These are phyloP conservation scores for Byssoonygena ceratinophila DNA, from an alignment of 2,329 filamentous ascomycete genomes.

Conservation along the genomic window DNA sequence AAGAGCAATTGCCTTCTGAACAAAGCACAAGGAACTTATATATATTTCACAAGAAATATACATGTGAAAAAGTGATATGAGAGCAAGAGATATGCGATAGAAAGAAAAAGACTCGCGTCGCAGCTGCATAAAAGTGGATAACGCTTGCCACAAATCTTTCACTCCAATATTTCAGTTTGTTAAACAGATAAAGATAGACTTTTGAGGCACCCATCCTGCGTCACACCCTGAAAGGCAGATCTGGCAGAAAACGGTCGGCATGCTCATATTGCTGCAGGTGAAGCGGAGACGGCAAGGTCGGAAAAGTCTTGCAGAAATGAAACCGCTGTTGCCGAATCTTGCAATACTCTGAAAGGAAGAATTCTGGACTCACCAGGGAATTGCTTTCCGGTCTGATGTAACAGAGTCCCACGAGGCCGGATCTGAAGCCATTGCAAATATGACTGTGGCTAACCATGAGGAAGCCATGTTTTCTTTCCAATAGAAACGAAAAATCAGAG, in stretches of 20 bases:
- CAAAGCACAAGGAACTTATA: conserved; percentile 1
- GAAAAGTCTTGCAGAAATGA: neutral
- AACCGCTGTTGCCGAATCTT: conserved; percentile 5
- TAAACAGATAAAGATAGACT: neutral
- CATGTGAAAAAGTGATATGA: too few species aligned
- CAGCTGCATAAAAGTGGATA: conserved; percentile 5
- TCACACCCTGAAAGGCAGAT: neutral
- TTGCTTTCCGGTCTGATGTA: conserved; percentile 6
- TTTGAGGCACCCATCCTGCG: neutral
- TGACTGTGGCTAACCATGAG: conserved; percentile 1
- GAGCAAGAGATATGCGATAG: neutral
- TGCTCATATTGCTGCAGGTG: neutral
- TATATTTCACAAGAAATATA: neutral
- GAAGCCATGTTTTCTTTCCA: neutral
- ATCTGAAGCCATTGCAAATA: conserved; percentile 4
- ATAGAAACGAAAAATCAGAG: neutral
- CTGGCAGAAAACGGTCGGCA: conserved; percentile 7
- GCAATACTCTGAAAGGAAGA: neutral
- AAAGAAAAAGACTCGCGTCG: neutral
- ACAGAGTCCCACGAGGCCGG: conserved; percentile 1
- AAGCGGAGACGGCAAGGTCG: neutral
- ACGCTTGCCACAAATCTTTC: neutral
- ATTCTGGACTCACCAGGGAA: neutral
- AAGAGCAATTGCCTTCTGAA: neutral
- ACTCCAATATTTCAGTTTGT: neutral